Evolutionary conservation across 2,329 filamentous ascomycete species (phyloP), one percentile per base, ranked within the genome.

Genomic region (Tolypocladium album): DNA sequence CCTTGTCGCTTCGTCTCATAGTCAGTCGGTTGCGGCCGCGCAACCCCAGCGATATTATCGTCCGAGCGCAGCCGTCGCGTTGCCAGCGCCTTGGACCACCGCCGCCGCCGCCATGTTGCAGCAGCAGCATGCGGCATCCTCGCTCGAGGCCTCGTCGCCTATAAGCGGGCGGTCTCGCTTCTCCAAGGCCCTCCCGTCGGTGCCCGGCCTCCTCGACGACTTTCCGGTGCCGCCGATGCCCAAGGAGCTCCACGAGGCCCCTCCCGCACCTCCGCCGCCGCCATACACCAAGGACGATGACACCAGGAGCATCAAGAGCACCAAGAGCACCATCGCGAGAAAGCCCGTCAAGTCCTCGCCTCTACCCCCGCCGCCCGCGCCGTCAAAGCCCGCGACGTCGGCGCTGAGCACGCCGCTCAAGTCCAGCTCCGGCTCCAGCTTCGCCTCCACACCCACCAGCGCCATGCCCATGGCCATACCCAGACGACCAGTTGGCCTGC

Each of bases 171-270:
- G 75, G 59, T 83, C 81, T 65, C 81, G 81, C 69, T 82, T 82
- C 72, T 83, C 81, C 68, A 84, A 84, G 72, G 81, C 80, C 39
- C 73, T 84, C 63, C 82, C 81, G 40, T 73, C 76, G 59, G 78
- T 79, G 67, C 80, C 82, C 58, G 64, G 64, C 58, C 62, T 64
- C 56, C 59, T 62, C 45, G 59, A 59, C 42, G 58, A 60, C 50
- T 62, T 58, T 31, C 63, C 66, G 42, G 59, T 62, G 36, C 65
- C 63, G 27, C 64, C 65, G 57, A 60, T 60, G 31, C 58, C 64
- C 55, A 69, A 65, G 61, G 65, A 66, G 53, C 60, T 68, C 43
- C 65, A 65, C 39, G 61, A 66, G 34, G 64, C 66, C 17, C 65
- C 66, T 39, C 62, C 58, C 42, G 62, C 59, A 20, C 66, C 65